phyloP scores from a whole-genome alignment of 371 early-diverging fungal genomes.

The Mucor indicus region DNA sequence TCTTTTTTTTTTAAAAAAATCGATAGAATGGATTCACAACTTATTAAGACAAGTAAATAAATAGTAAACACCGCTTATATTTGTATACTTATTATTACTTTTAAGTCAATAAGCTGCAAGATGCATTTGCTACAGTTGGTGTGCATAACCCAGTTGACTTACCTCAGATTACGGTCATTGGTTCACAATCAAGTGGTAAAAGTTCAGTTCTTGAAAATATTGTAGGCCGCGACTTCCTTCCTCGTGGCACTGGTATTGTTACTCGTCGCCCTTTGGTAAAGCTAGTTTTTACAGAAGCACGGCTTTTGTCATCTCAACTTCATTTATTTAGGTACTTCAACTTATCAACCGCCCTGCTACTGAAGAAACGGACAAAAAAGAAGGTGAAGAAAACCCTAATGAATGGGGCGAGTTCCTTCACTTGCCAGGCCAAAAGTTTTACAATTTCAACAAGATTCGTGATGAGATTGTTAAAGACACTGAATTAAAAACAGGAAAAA shows the following conservation, averaged over 20 bases:
- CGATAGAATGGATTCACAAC: slow-evolving; percentile 47
- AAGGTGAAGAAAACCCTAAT: slow-evolving; percentile 54
- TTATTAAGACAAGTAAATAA: slow-evolving; percentile 48
- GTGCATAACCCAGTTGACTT: slow-evolving; percentile 96
- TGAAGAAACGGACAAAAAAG: slow-evolving; percentile 9
- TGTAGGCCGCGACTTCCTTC: slow-evolving; percentile 97
- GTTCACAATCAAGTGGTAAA: slow-evolving; percentile 97
- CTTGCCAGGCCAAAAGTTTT: slow-evolving; percentile 89
- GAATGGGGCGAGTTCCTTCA: slow-evolving; percentile 98
- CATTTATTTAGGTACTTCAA: slow-evolving; percentile 78
- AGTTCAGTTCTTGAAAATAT: slow-evolving; percentile 98
- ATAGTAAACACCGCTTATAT: neutral
- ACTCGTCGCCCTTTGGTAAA: slow-evolving; percentile 91
- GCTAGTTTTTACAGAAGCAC: neutral
- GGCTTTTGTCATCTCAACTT: neutral
- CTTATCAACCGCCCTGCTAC: slow-evolving; percentile 85
- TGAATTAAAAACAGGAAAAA: slow-evolving; percentile 89
- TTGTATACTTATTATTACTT: neutral
- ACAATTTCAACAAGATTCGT: slow-evolving; percentile 90
- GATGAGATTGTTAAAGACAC: slow-evolving; percentile 93
- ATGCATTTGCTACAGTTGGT: slow-evolving; percentile 95
- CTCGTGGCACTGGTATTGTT: slow-evolving; percentile 94
- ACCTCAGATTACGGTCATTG: slow-evolving; percentile 98
- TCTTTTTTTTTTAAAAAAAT: neutral
- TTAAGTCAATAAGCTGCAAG: slow-evolving; percentile 89